phyloP scores from a whole-genome alignment of 495 filamentous ascomycete genomes.

The Penicillium alfredii region DNA sequence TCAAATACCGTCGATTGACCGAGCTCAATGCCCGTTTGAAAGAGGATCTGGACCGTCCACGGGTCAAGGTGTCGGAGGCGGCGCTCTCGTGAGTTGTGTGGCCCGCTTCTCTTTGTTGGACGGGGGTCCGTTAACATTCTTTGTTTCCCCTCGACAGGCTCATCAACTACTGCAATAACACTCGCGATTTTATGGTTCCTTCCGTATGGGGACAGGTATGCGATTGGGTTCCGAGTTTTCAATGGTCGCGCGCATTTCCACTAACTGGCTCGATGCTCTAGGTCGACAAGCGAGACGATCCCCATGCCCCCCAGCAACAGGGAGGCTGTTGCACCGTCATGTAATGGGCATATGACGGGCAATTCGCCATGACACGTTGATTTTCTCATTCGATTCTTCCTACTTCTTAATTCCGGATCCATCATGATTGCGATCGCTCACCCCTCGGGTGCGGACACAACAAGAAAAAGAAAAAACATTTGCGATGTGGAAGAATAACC shows the following conservation, averaged over 20 bases:
- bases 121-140: constrained; percentile 16
- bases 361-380: constrained; percentile 32
- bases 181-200: constrained; percentile 98
- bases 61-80: constrained; percentile 92
- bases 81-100: constrained; percentile 87
- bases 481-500: constrained; percentile 20
- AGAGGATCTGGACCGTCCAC: constrained; percentile 89
- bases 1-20: constrained; percentile 91
- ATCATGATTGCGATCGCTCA: constrained; percentile 16
- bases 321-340: constrained; percentile 91
- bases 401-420: constrained; percentile 22
- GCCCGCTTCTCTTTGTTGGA: neutral
- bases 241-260: too few species aligned
- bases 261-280: too few species aligned
- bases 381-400: constrained; percentile 14
- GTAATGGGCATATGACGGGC: constrained; percentile 51
- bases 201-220: constrained; percentile 90
- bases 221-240: constrained; percentile 13
- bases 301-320: constrained; percentile 88
- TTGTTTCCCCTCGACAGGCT: constrained; percentile 53
- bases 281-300: constrained; percentile 89
- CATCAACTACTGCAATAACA: constrained; percentile 93
- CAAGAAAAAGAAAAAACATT: constrained; percentile 14
- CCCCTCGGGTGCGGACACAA: constrained; percentile 15
- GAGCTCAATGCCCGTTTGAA: constrained; percentile 91